Evolutionary conservation across 495 filamentous ascomycete species (phyloP).

Genomic region (Hypoxylon lienhwacheense): DNA sequence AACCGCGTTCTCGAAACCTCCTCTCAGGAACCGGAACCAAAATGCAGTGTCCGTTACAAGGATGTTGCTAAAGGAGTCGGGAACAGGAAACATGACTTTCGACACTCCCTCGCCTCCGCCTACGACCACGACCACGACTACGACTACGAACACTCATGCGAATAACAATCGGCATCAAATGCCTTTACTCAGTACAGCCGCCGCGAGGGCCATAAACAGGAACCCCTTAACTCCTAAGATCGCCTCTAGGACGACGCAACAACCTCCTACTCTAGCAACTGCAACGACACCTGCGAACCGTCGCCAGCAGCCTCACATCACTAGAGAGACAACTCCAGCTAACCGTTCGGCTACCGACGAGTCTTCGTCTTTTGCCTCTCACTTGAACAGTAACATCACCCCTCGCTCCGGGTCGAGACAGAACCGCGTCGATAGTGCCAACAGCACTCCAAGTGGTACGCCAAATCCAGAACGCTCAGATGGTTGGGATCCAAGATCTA

Average conservation of each 20-base stretch:
- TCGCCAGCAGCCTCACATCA: slow-evolving; percentile 34
- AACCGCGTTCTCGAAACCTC: slow-evolving; percentile 24
- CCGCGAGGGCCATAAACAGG: slow-evolving; percentile 44
- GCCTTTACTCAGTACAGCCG: slow-evolving; percentile 43
- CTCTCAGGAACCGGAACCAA: slow-evolving; percentile 45
- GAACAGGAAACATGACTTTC: slow-evolving; percentile 37
- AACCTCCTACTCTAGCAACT: slow-evolving; percentile 40
- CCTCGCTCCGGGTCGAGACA: slow-evolving; percentile 70
- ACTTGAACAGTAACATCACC: slow-evolving; percentile 68
- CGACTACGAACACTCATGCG: slow-evolving; percentile 24
- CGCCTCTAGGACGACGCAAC: slow-evolving; percentile 38
- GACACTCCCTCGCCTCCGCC: slow-evolving; percentile 29
- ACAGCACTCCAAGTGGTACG: slow-evolving; percentile 61
- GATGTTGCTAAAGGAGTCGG: slow-evolving; percentile 39
- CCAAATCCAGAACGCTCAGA: slow-evolving; percentile 51
- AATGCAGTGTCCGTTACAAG: slow-evolving; percentile 43
- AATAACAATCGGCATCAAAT: slow-evolving; percentile 42
- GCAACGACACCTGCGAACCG: slow-evolving; percentile 38
- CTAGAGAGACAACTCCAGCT: slow-evolving; percentile 10
- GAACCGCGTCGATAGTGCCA: slow-evolving; percentile 64
- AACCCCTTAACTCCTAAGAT: slow-evolving; percentile 53
- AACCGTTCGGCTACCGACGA: slow-evolving; percentile 38
- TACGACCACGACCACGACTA: too few species aligned
- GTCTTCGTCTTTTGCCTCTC: slow-evolving; percentile 54
- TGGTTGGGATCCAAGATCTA: slow-evolving; percentile 43